Base-by-base conservation (phyloP, 345 rosid genomes). In the Populus euphratica region DNA sequence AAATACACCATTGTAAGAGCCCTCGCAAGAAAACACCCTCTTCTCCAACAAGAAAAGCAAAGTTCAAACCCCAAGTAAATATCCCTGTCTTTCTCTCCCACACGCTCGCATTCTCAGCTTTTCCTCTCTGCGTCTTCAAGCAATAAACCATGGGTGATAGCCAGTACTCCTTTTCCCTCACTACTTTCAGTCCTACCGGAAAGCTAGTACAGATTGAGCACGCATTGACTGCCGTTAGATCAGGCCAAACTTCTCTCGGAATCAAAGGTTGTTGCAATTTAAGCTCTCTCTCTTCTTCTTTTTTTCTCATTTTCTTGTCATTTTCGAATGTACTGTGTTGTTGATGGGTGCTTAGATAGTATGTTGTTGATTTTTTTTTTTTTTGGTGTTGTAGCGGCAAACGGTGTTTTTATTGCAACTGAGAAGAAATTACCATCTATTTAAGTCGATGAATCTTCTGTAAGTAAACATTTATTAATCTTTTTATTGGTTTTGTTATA, bases 181-280 rank as follows among this genome's bases (percentile, higher is more conserved):
- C 97, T 25, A 93, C 96, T 75, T 95, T 95, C 91, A 95, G 96
- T 77, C 98, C 99, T 76, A 91, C 99, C 6, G 96, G 97, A 17
- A 95, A 95, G 92, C 92, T 92, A 31, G 97, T 95, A 82, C 98
- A 95, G 91, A 93, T 93, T 59, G 99, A 95, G 80, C 98, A 95
- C 76, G 99, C 99, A 44, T 82, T 95, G 74, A 93, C 98, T 4
- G 97, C 97, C 5, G 96, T 95, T 33, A 98, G 98, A 56, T 95
- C 98, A 10, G 98, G 98, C 17, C 99, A 95, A 78, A 95, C 99
- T 8, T 92, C 97, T 36, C 78, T 95, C 18, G 98, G 99, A 23
- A 95, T 95, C 80, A 93, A 93, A 88, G 98, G 98, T 93, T 50
- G 31, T 6, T 3, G 0, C 50, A 20, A 21, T 63, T 10, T 41